phyloP scores from a whole-genome alignment of 495 filamentous ascomycete genomes.

The Melanomma pulvis-pyrius region DNA sequence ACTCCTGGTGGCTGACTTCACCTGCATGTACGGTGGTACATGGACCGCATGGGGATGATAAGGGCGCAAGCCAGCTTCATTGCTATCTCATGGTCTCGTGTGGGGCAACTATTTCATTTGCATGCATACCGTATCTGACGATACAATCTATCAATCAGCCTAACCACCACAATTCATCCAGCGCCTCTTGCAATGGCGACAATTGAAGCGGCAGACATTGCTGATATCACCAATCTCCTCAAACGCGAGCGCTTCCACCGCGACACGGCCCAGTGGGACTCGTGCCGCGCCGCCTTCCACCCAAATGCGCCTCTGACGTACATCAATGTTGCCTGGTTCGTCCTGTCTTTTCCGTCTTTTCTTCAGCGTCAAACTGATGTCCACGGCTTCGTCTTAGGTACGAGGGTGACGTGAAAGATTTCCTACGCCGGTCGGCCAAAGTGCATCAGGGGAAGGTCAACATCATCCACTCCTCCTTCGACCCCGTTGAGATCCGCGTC shows the following conservation, averaged over 20 bases:
- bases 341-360: background rate
- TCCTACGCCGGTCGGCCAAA: slow-evolving; percentile 9
- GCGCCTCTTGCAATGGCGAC: background rate
- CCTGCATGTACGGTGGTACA: too few relatives aligned
- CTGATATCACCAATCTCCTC: slow-evolving; percentile 10
- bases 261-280: slow-evolving; percentile 17
- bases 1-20: too few relatives aligned
- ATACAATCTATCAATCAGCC: background rate
- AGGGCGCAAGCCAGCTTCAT: too few relatives aligned
- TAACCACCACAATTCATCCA: background rate
- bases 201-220: background rate
- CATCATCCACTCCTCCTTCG: slow-evolving; percentile 14
- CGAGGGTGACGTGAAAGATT: slow-evolving; percentile 12
- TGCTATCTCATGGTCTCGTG: too few relatives aligned
- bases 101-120: too few relatives aligned
- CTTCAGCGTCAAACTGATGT: background rate
- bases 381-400: background rate
- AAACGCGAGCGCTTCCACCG: slow-evolving; percentile 10
- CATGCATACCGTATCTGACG: too few relatives aligned
- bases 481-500: slow-evolving; percentile 11
- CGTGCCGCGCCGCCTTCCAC: slow-evolving; percentile 4
- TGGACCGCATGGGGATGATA: too few relatives aligned
- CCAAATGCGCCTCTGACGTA: slow-evolving; percentile 6
- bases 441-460: slow-evolving; percentile 13
- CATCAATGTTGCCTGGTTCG: slow-evolving; percentile 17